phyloP scores from a whole-genome alignment of 225 moss, liverwort and hornwort genomes.

The Rhytidiadelphus loreus region DNA sequence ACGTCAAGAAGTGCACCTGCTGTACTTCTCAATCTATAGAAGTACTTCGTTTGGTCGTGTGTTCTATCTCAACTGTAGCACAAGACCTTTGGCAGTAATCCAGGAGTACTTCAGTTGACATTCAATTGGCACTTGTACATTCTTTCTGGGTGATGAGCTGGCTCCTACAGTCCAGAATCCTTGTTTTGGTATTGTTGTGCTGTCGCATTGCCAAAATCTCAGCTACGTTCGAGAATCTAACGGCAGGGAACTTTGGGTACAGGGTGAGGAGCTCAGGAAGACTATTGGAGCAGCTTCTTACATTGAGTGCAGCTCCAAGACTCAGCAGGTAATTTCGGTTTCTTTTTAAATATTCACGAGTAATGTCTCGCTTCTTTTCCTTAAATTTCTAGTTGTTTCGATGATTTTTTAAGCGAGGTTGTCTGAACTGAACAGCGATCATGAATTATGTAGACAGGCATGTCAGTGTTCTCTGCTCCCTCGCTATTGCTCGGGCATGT shows the following conservation, averaged over 20 bases:
- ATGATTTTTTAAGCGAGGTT: not conserved
- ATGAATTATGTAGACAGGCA: not conserved
- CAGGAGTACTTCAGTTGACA: not conserved
- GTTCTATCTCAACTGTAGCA: not conserved
- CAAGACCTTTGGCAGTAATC: not conserved
- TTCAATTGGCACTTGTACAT: not conserved
- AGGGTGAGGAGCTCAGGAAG: conserved; percentile 98
- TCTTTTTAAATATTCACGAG: not conserved
- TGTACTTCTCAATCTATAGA: not conserved
- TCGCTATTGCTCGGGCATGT: not conserved
- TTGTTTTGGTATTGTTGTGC: not conserved
- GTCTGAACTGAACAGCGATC: not conserved
- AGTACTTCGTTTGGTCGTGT: not conserved
- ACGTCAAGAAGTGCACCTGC: not conserved
- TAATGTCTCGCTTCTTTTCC: not conserved
- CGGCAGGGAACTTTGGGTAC: not conserved
- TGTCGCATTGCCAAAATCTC: not conserved
- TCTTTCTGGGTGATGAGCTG: not conserved
- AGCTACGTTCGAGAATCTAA: not conserved
- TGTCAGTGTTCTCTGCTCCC: not conserved
- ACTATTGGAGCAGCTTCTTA: conserved; percentile 91
- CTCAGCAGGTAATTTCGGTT: conserved; percentile 64
- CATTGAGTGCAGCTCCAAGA: conserved; percentile 99
- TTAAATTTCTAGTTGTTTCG: not conserved
- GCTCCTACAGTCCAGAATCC: not conserved